phyloP scores from a whole-genome alignment of 202 grass and related monocot genomes.

The Setaria viridis region DNA sequence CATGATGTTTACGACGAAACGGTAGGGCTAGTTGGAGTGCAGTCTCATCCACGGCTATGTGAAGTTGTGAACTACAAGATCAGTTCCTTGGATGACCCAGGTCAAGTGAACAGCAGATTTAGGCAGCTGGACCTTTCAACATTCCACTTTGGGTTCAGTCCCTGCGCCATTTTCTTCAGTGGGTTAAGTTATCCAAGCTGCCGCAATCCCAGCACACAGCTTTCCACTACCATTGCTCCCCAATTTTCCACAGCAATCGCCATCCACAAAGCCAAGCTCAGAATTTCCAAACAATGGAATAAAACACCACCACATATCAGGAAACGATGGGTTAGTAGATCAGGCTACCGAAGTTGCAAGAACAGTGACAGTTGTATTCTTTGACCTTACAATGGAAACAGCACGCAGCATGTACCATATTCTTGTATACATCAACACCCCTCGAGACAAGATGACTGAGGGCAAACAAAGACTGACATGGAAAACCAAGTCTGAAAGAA shows the following conservation, averaged over 20 bases:
- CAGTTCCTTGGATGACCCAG: not conserved
- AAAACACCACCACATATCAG: constrained; percentile 9
- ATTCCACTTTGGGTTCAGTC: not conserved
- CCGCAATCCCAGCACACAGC: not conserved
- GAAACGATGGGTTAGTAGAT: constrained; percentile 7
- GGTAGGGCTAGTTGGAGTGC: not conserved
- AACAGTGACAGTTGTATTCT: constrained; percentile 29
- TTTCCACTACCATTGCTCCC: constrained; percentile 10
- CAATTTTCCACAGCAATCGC: constrained; percentile 20
- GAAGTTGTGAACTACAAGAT: not conserved
- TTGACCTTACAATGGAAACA: constrained; percentile 30
- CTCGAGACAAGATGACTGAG: constrained; percentile 19
- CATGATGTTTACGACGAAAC: not conserved
- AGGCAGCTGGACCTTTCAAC: not conserved
- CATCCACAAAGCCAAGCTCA: not conserved
- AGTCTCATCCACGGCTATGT: not conserved
- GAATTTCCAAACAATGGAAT: constrained; percentile 39
- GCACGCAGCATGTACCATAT: constrained; percentile 32
- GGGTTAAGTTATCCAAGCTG: constrained; percentile 11
- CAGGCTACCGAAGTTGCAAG: constrained; percentile 6
- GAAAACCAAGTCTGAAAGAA: constrained; percentile 24
- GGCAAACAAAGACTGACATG: constrained; percentile 13
- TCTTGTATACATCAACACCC: constrained; percentile 19
- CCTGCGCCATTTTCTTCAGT: not conserved
- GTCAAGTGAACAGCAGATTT: not conserved